phyloP scores from a whole-genome alignment of 2,329 filamentous ascomycete genomes.

The Nothophoma quercina region DNA sequence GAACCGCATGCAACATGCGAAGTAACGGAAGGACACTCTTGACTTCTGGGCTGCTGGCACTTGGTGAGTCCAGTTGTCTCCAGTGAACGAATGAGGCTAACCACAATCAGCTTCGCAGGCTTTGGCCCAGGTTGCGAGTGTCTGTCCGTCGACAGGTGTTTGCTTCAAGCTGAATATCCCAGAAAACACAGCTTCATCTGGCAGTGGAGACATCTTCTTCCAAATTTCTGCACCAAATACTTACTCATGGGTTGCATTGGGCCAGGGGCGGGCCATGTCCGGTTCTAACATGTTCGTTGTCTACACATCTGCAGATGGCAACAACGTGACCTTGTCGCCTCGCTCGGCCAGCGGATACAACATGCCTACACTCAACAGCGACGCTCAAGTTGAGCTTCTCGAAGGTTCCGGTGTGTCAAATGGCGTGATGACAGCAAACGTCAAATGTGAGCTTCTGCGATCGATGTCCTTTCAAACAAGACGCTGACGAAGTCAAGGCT shows the following conservation, averaged over 20 bases:
- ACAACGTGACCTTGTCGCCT: conserved; percentile 66
- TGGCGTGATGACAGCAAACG: conserved; percentile 63
- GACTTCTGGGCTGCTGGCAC: conserved; percentile 32
- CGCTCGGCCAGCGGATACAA: conserved; percentile 55
- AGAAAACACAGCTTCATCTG: conserved; percentile 57
- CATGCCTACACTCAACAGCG: conserved; percentile 53
- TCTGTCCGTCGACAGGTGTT: conserved; percentile 41
- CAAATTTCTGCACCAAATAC: conserved; percentile 62
- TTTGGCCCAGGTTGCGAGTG: conserved; percentile 42
- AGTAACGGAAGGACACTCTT: conserved; percentile 19
- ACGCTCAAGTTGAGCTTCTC: conserved; percentile 57
- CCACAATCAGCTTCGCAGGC: conserved; percentile 31
- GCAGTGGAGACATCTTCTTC: conserved; percentile 64
- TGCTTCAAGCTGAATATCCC: conserved; percentile 65
- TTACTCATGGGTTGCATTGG: conserved; percentile 64
- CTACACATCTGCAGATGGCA: conserved; percentile 60
- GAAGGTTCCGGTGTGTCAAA: conserved; percentile 62
- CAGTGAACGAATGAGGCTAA: conserved; percentile 21
- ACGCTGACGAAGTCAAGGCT: conserved; percentile 45
- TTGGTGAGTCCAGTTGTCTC: conserved; percentile 29
- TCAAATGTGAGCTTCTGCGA: conserved; percentile 54
- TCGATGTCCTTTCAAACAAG: rapidly evolving
- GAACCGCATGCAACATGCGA: conserved; percentile 20
- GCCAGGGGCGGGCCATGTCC: conserved; percentile 63
- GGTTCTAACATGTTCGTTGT: conserved; percentile 67